Percentiles rank a stretch among this genome's conserved stretches.
These are phyloP conservation scores for Solioccasus polychromus DNA, from an alignment of 768 basidiomycete species.

Conservation along the genomic window DNA sequence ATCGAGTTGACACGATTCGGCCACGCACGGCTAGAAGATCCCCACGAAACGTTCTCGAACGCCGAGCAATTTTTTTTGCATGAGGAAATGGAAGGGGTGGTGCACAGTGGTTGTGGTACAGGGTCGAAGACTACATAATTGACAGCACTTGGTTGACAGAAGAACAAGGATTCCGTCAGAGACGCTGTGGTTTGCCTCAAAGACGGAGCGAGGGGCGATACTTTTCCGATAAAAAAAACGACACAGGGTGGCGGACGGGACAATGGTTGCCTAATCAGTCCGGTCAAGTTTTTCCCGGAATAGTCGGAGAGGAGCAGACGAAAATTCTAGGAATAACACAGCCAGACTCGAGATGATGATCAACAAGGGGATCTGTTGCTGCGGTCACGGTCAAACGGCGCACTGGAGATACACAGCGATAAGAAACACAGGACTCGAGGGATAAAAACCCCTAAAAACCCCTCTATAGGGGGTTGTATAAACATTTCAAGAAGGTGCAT, in stretches of 20 bases:
- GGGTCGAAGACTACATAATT: conserved; percentile 8
- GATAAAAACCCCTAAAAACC: conserved; percentile 2
- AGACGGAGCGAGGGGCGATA: too few relatives aligned
- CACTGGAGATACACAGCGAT: conserved; percentile 4
- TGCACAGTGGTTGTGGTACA: not conserved
- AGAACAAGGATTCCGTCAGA: not conserved
- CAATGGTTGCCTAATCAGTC: not conserved
- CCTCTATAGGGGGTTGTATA: conserved; percentile 1
- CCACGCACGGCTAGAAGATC: too few relatives aligned
- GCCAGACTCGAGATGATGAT: conserved; percentile 6
- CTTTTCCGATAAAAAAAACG: too few relatives aligned
- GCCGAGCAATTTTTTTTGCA: too few relatives aligned
- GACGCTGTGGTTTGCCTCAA: not conserved
- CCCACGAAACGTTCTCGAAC: too few relatives aligned
- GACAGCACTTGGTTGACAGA: not conserved
- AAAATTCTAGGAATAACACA: too few relatives aligned
- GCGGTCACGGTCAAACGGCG: too few relatives aligned
- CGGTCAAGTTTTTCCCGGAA: not conserved
- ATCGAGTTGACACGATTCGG: too few relatives aligned
- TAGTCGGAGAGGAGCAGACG: too few relatives aligned
- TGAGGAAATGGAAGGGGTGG: conserved; percentile 9
- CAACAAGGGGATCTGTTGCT: not conserved
- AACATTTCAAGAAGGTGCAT: not conserved
- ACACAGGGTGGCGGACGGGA: too few relatives aligned
- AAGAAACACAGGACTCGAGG: not conserved